Conservation (phyloP, 805 yeast genomes). For the Millerago galiae region DNA sequence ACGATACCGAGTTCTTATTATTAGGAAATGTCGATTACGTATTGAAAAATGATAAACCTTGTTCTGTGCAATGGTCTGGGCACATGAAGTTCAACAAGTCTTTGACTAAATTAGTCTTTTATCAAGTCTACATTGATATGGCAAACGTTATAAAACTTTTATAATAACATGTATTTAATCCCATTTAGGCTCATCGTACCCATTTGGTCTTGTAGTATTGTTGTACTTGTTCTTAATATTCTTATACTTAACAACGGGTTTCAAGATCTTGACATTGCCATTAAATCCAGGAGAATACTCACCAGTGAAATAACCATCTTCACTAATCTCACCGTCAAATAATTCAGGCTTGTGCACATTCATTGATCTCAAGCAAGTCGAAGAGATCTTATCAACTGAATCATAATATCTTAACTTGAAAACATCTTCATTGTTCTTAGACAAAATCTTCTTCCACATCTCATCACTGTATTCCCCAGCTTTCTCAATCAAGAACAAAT, state of each 20-base stretch:
- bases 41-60: not conserved
- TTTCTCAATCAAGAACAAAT: conserved; percentile 3
- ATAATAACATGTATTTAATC: too few species aligned
- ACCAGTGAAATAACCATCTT: conserved; percentile 1
- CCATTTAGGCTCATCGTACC: conserved; percentile 1
- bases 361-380: conserved; percentile 7
- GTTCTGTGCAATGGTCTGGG: not conserved
- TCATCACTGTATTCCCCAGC: conserved; percentile 3
- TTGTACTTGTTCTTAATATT: conserved; percentile 5
- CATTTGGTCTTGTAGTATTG: conserved; percentile 3
- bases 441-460: conserved; percentile 2
- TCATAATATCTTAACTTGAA: conserved; percentile 5
- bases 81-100: not conserved
- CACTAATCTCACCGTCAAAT: conserved; percentile 2
- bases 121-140: conserved; percentile 1
- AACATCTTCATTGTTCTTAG: conserved; percentile 1
- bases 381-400: conserved; percentile 6
- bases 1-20: not conserved
- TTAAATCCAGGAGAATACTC: conserved; percentile 2
- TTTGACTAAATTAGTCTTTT: not conserved
- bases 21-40: not conserved
- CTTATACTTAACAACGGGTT: conserved; percentile 3
- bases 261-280: conserved; percentile 3
- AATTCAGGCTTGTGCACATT: conserved; percentile 4
- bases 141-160: not conserved